A percentile compares a stretch with the other conserved stretches of the same genome.
These are phyloP conservation scores for Cordyceps tenuipes DNA, from an alignment of 2,329 filamentous ascomycete species.

Conservation along the genomic window DNA sequence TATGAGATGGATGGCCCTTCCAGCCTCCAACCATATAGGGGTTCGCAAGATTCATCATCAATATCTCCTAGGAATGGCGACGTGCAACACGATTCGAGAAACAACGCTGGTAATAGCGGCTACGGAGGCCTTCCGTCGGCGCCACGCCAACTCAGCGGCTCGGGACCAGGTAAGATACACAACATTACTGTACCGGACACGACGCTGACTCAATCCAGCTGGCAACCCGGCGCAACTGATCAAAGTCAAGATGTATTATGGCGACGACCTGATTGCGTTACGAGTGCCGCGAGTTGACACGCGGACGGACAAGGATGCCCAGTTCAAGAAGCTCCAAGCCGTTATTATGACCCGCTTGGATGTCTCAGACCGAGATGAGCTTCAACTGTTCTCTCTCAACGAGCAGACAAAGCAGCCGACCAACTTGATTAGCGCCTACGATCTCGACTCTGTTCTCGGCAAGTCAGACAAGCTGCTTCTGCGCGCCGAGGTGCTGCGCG, in stretches of 20 bases:
- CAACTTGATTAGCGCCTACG: conserved; percentile 67
- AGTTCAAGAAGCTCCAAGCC: conserved; percentile 67
- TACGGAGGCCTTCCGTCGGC: conserved; percentile 47
- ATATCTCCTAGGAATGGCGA: conserved; percentile 52
- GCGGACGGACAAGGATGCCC: conserved; percentile 48
- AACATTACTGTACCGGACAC: conserved; percentile 38
- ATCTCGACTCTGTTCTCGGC: conserved; percentile 71
- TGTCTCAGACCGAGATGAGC: conserved; percentile 57
- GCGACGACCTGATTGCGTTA: conserved; percentile 85
- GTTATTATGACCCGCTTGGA: conserved; percentile 81
- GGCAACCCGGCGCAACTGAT: conserved; percentile 39
- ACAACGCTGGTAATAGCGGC: conserved; percentile 50
- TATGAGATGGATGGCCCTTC: conserved; percentile 77
- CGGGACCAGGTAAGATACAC: conserved; percentile 16
- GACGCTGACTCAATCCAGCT: conserved; percentile 17
- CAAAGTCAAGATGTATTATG: conserved; percentile 94
- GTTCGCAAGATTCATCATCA: conserved; percentile 60
- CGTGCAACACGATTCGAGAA: conserved; percentile 58
- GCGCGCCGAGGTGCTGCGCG: conserved; percentile 45
- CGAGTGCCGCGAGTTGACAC: conserved; percentile 55
- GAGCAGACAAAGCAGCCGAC: conserved; percentile 69
- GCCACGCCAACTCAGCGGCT: conserved; percentile 33
- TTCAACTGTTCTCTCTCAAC: conserved; percentile 79
- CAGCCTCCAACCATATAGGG: conserved; percentile 68
- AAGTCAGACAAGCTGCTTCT: conserved; percentile 83